Evolutionary conservation across 352 stramenopile species (phyloP).

Genomic region (Globisporangium abappressorium): DNA sequence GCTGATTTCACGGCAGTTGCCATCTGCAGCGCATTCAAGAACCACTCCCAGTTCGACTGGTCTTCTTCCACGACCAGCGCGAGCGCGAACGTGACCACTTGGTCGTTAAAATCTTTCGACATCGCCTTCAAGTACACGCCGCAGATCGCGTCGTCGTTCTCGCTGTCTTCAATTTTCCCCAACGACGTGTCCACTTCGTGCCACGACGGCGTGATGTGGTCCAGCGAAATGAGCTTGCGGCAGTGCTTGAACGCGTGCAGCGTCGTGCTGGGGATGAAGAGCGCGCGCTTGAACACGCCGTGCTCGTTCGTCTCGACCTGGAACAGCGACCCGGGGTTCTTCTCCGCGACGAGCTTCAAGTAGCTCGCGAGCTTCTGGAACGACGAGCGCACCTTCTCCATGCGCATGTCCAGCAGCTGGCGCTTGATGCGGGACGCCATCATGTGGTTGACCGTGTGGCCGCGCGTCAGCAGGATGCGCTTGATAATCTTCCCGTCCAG

Average conservation of each 20-base stretch:
- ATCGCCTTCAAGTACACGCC: slow-evolving; percentile 70
- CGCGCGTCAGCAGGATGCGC: slow-evolving; percentile 61
- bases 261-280: slow-evolving; percentile 57
- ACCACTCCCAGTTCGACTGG: slow-evolving; percentile 77
- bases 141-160: slow-evolving; percentile 67
- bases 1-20: slow-evolving; percentile 43
- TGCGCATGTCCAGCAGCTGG: slow-evolving; percentile 57
- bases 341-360: slow-evolving; percentile 56
- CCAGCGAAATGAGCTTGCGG: slow-evolving; percentile 60
- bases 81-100: slow-evolving; percentile 60
- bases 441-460: slow-evolving; percentile 82
- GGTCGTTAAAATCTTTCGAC: slow-evolving; percentile 77
- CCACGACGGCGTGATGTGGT: slow-evolving; percentile 47
- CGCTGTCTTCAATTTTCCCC: slow-evolving; percentile 46
- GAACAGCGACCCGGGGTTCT: slow-evolving; percentile 62
- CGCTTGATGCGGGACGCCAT: slow-evolving; percentile 81
- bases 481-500: slow-evolving; percentile 75
- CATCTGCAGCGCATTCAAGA: slow-evolving; percentile 48
- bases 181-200: slow-evolving; percentile 33
- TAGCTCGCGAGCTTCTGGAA: slow-evolving; percentile 71
- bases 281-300: slow-evolving; percentile 53
- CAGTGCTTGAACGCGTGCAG: slow-evolving; percentile 53
- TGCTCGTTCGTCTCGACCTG: slow-evolving; percentile 49
- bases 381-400: slow-evolving; percentile 53
- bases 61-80: slow-evolving; percentile 66